A percentile compares a stretch with the other conserved stretches of the same genome.
phyloP scores from a whole-genome alignment of 805 yeast species.

The Candida golubevii region DNA sequence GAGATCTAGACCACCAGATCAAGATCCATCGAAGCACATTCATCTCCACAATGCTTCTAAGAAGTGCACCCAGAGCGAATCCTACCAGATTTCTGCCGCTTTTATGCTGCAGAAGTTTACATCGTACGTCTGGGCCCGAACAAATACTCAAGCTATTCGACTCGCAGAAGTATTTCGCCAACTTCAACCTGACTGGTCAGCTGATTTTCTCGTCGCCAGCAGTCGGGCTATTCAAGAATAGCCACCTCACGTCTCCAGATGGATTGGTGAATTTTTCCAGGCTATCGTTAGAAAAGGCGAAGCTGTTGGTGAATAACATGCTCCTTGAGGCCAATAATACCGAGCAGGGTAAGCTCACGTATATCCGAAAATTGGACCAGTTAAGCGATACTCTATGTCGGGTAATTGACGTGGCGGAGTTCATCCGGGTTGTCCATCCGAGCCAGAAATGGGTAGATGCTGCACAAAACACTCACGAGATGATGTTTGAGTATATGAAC shows the following conservation, averaged over 20 bases:
- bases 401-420: constrained; percentile 91
- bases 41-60: constrained; percentile 1
- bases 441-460: constrained; percentile 62
- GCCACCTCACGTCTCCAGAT: constrained; percentile 60
- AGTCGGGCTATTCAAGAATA: constrained; percentile 65
- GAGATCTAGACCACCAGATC: too few species aligned
- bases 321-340: constrained; percentile 34
- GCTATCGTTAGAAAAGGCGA: constrained; percentile 62
- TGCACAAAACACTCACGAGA: constrained; percentile 84
- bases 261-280: constrained; percentile 68
- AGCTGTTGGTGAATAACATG: constrained; percentile 55
- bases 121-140: constrained; percentile 16
- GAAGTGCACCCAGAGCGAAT: not conserved
- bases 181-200: constrained; percentile 37
- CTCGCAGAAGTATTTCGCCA: constrained; percentile 52
- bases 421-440: constrained; percentile 86
- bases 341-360: constrained; percentile 42
- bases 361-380: constrained; percentile 67
- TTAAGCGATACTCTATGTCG: constrained; percentile 85
- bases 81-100: not conserved
- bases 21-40: not conserved
- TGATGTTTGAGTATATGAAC: constrained; percentile 92
- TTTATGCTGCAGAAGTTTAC: not conserved
- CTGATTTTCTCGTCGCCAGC: constrained; percentile 13
- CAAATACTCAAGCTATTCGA: constrained; percentile 53